These are phyloP conservation scores for Sodiomyces alkalinus DNA, from an alignment of 2,329 filamentous ascomycete species.

Conservation along the genomic window DNA sequence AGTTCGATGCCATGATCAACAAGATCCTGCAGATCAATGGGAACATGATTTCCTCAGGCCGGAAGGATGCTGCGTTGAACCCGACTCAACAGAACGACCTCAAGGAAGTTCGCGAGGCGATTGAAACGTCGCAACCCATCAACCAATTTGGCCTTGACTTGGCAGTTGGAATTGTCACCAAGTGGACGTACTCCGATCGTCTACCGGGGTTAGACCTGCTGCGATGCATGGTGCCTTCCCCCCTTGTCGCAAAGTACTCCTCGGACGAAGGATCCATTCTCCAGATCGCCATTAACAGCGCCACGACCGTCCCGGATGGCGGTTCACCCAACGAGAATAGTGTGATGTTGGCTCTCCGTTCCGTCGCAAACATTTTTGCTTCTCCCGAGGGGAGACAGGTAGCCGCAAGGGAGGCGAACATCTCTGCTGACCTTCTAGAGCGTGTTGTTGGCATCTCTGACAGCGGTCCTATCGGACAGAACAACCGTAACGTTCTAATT, in stretches of 20 bases:
- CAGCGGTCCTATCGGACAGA: slow-evolving; percentile 30
- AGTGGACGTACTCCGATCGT: slow-evolving; percentile 69
- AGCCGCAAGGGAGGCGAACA: slow-evolving; percentile 40
- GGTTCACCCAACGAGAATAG: slow-evolving; percentile 58
- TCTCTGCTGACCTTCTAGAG: slow-evolving; percentile 47
- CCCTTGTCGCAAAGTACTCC: slow-evolving; percentile 46
- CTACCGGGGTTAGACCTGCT: slow-evolving; percentile 77
- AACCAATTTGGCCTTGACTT: slow-evolving; percentile 41
- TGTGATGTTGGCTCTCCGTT: slow-evolving; percentile 71
- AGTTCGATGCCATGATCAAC: slow-evolving; percentile 56
- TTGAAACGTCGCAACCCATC: slow-evolving; percentile 42
- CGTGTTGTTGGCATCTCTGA: slow-evolving; percentile 38
- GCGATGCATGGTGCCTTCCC: slow-evolving; percentile 61
- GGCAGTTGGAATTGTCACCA: slow-evolving; percentile 55
- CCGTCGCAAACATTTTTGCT: slow-evolving; percentile 71
- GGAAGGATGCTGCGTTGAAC: slow-evolving; percentile 61
- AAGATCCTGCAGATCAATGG: slow-evolving; percentile 66
- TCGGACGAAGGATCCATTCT: slow-evolving; percentile 45
- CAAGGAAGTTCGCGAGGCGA: slow-evolving; percentile 40
- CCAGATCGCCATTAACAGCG: slow-evolving; percentile 26
- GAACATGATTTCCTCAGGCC: slow-evolving; percentile 52
- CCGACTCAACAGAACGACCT: slow-evolving; percentile 53
- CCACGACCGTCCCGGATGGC: slow-evolving; percentile 28
- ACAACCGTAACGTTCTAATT: slow-evolving; percentile 68
- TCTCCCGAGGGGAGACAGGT: slow-evolving; percentile 55